These are phyloP conservation scores for Morella rubra DNA, from an alignment of 306 rosid genomes.

Conservation along the genomic window DNA sequence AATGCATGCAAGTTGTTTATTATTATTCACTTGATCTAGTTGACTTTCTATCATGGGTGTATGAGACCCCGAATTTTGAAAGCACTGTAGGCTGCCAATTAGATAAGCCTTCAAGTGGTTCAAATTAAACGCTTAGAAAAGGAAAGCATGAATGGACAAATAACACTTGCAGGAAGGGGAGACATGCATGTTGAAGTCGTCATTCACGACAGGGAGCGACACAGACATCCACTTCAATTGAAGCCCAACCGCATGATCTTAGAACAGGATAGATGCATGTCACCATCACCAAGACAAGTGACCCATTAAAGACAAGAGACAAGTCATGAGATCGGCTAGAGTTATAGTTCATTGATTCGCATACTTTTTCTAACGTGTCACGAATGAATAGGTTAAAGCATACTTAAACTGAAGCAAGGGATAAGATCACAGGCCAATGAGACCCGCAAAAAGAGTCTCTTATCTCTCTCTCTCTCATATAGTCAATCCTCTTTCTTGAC, in stretches of 20 bases:
- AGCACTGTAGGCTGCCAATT: not conserved
- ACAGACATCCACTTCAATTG: constrained; percentile 20
- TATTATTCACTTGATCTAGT: constrained; percentile 34
- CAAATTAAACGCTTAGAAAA: not conserved
- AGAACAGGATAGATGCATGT: constrained; percentile 26
- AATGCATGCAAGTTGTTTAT: not conserved
- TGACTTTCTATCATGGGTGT: constrained; percentile 31
- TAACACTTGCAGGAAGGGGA: not conserved
- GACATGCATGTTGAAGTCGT: constrained; percentile 31
- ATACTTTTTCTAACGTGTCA: not conserved
- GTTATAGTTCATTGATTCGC: not conserved
- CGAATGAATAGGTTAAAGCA: too few relatives aligned
- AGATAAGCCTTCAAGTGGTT: constrained; percentile 37
- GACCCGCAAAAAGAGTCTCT: too few relatives aligned
- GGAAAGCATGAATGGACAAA: not conserved
- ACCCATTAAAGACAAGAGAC: not conserved
- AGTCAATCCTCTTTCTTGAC: too few relatives aligned
- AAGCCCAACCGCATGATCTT: constrained; percentile 34
- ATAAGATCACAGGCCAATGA: too few relatives aligned
- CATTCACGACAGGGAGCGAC: constrained; percentile 22
- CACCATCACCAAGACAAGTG: constrained; percentile 32
- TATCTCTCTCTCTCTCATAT: too few relatives aligned
- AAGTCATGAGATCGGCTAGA: not conserved
- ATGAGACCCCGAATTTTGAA: constrained; percentile 41
- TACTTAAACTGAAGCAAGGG: too few relatives aligned